Conservation (phyloP, 2,329 filamentous ascomycete genomes). For the Sclerotinia minor region DNA sequence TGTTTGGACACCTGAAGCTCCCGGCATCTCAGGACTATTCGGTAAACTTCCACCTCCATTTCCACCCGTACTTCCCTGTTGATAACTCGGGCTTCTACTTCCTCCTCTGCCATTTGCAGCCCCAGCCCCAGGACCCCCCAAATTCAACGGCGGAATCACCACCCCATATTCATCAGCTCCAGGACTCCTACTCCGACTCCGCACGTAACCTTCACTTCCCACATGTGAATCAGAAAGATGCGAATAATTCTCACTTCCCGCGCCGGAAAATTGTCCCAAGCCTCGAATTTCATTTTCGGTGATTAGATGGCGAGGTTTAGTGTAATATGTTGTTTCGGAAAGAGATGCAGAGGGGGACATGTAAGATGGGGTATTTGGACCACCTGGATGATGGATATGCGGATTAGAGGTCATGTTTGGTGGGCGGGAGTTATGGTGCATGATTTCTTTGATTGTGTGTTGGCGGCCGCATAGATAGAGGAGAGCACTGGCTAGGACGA, state of each 20-base stretch:
- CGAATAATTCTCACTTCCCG: neutral
- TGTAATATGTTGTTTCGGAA: slow-evolving; percentile 10
- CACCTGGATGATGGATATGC: neutral
- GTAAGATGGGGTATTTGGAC: neutral
- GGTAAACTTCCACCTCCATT: neutral
- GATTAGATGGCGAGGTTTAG: slow-evolving; percentile 7
- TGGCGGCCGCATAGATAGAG: slow-evolving; percentile 37
- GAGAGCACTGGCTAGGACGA: slow-evolving; percentile 29
- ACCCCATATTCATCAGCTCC: slow-evolving; percentile 5
- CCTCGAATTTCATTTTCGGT: slow-evolving; percentile 2
- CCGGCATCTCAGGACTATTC: neutral
- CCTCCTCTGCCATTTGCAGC: neutral
- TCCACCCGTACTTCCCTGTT: neutral
- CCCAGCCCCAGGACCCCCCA: neutral
- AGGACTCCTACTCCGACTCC: slow-evolving; percentile 1
- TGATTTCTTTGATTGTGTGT: slow-evolving; percentile 32
- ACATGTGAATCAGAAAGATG: slow-evolving; percentile 5
- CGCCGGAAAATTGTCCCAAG: neutral
- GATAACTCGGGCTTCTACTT: neutral
- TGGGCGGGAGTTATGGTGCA: slow-evolving; percentile 27
- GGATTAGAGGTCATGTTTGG: neutral
- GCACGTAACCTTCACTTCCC: neutral
- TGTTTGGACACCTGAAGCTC: neutral
- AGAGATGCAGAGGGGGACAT: slow-evolving; percentile 3
- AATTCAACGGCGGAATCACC: neutral